Evolutionary conservation across 352 stramenopile species (phyloP).

Genomic region (Phytopythium montanum): DNA sequence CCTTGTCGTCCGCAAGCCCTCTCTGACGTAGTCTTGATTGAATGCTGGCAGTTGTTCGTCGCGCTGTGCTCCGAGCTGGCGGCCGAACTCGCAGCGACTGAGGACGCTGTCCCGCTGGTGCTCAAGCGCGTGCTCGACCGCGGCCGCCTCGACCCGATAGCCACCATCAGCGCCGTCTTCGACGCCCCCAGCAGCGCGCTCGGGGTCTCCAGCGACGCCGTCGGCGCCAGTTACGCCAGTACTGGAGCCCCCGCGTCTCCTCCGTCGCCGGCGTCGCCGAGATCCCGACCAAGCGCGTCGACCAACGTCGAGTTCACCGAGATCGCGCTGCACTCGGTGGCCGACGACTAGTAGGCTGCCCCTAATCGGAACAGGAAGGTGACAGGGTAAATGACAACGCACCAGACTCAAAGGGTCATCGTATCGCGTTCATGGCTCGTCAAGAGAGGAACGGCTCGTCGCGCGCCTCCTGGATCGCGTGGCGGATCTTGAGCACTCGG

Average conservation of each 20-base stretch:
- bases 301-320: constrained; percentile 58
- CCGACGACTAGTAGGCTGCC: constrained; percentile 16
- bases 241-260: background rate
- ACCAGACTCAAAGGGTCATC: background rate
- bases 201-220: background rate
- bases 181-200: constrained; percentile 10
- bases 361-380: background rate
- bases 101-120: constrained; percentile 49
- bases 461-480: constrained; percentile 61
- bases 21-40: background rate
- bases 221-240: background rate
- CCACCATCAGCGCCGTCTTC: constrained; percentile 34
- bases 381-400: background rate
- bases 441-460: constrained; percentile 74
- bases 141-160: constrained; percentile 30
- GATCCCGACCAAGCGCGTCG: constrained; percentile 10
- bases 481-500: constrained; percentile 68
- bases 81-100: constrained; percentile 35
- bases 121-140: constrained; percentile 56
- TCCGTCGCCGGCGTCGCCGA: constrained; percentile 9
- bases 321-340: constrained; percentile 53
- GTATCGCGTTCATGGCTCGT: constrained; percentile 3
- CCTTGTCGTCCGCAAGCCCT: background rate
- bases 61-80: constrained; percentile 21
- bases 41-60: background rate